phyloP scores from a whole-genome alignment of 2,329 filamentous ascomycete species.

The Pseudogymnoascus sp. region DNA sequence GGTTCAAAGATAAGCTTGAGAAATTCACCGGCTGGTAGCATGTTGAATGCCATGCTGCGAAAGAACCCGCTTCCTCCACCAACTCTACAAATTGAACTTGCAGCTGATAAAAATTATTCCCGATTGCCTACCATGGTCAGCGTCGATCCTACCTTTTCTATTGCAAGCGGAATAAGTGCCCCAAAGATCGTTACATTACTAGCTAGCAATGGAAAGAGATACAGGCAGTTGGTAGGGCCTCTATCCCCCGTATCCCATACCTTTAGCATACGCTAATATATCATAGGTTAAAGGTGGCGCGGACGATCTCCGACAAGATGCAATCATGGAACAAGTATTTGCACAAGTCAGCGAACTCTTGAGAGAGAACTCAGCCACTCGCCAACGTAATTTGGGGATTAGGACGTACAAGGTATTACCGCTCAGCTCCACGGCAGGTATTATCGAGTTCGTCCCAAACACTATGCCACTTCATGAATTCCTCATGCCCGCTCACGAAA shows the following conservation, averaged over 20 bases:
- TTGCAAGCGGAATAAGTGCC: conserved; percentile 83
- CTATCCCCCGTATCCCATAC: conserved; percentile 13
- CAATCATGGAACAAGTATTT: conserved; percentile 99
- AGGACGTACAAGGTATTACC: conserved; percentile 96
- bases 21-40: conserved; percentile 54
- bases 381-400: conserved; percentile 81
- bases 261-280: conserved; percentile 19
- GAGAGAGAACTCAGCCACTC: conserved; percentile 75
- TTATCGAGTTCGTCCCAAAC: conserved; percentile 95
- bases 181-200: conserved; percentile 86
- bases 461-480: conserved; percentile 90
- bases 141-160: conserved; percentile 68
- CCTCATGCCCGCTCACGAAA: conserved; percentile 80
- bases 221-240: conserved; percentile 68
- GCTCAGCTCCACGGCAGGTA: conserved; percentile 71
- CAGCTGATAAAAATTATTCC: conserved; percentile 66
- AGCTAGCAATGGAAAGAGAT: conserved; percentile 67
- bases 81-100: conserved; percentile 76
- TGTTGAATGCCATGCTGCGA: conserved; percentile 54
- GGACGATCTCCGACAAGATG: conserved; percentile 92
- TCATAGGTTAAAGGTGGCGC: conserved; percentile 78
- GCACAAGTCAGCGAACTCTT: conserved; percentile 88
- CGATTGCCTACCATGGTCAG: conserved; percentile 64
- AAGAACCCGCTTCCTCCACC: conserved; percentile 73
- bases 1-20: conserved; percentile 56